A percentile compares a stretch with the other conserved stretches of the same genome.
Conservation (phyloP, 306 rosid species). For the Parietaria judaica region DNA sequence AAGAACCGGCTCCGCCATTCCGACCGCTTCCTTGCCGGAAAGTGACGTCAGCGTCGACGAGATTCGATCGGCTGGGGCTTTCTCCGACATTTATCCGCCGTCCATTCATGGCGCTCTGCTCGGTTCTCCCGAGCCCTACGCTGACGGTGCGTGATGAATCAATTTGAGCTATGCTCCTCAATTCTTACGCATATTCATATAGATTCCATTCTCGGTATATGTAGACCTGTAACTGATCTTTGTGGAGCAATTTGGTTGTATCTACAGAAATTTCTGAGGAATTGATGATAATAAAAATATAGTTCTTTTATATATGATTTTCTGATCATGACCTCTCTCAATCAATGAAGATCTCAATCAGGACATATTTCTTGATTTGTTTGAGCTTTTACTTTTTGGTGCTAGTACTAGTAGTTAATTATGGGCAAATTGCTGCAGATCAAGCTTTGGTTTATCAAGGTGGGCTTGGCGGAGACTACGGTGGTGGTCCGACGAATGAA, state of each 20-base stretch:
- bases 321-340: too few relatives aligned
- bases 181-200: too few relatives aligned
- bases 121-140: conserved; percentile 51
- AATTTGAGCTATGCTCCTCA: background rate
- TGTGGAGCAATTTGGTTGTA: too few relatives aligned
- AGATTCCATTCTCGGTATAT: too few relatives aligned
- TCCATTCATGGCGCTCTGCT: conserved; percentile 70
- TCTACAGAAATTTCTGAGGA: too few relatives aligned
- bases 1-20: conserved; percentile 53
- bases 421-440: conserved; percentile 34
- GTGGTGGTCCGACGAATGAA: conserved; percentile 31
- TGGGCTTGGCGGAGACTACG: conserved; percentile 50
- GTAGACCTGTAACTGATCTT: too few relatives aligned
- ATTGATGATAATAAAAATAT: too few relatives aligned
- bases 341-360: too few relatives aligned
- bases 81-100: conserved; percentile 65
- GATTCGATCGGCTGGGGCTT: conserved; percentile 71
- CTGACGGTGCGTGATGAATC: conserved; percentile 42
- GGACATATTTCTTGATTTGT: background rate
- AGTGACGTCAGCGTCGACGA: conserved; percentile 82
- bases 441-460: conserved; percentile 60
- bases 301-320: too few relatives aligned
- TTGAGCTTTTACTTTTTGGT: conserved; percentile 11
- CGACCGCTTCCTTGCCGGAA: conserved; percentile 56
- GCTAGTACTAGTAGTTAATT: background rate